These are phyloP conservation scores for Parastagonospora nodorum DNA, from an alignment of 2,329 filamentous ascomycete genomes.

Conservation along the genomic window DNA sequence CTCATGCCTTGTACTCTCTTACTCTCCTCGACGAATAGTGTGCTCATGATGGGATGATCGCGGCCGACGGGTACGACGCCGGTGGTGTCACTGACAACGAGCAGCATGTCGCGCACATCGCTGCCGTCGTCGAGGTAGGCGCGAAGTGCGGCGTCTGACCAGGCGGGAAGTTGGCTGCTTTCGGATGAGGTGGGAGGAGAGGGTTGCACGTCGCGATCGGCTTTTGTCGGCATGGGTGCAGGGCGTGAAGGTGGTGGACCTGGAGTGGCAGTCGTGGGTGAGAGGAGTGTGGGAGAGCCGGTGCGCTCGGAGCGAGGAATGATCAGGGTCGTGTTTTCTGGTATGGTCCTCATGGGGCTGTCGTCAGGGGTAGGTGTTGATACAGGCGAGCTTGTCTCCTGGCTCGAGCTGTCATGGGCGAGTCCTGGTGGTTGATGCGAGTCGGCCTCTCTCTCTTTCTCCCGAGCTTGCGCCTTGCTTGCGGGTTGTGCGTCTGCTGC, in stretches of 20 bases:
- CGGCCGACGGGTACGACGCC: constrained; percentile 76
- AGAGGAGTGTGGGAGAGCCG: constrained; percentile 30
- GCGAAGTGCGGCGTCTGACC: constrained; percentile 85
- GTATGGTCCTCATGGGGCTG: constrained; percentile 34
- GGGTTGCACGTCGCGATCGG: constrained; percentile 14
- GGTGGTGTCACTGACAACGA: constrained; percentile 91
- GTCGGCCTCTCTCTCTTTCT: constrained; percentile 35
- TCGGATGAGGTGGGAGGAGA: constrained; percentile 40
- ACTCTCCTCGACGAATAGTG: constrained; percentile 85
- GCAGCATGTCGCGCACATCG: constrained; percentile 86
- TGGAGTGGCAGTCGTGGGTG: constrained; percentile 17
- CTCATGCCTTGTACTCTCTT: constrained; percentile 86
- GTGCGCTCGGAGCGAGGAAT: constrained; percentile 22
- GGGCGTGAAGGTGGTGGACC: constrained; percentile 41
- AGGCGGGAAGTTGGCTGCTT: constrained; percentile 66
- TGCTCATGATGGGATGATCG: constrained; percentile 83
- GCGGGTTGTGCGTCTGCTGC: constrained; percentile 55
- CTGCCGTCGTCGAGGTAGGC: constrained; percentile 89
- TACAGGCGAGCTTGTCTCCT: constrained; percentile 56
- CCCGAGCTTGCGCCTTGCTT: constrained; percentile 18
- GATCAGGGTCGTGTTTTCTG: constrained; percentile 27
- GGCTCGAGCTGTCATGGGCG: constrained; percentile 72
- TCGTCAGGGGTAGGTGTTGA: constrained; percentile 43
- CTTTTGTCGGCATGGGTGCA: constrained; percentile 38
- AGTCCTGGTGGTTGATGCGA: constrained; percentile 64